Percentiles rank a stretch among this genome's conserved stretches.
These are phyloP conservation scores for Lasiodiplodia theobromae DNA, from an alignment of 2,329 filamentous ascomycete genomes.

Conservation along the genomic window DNA sequence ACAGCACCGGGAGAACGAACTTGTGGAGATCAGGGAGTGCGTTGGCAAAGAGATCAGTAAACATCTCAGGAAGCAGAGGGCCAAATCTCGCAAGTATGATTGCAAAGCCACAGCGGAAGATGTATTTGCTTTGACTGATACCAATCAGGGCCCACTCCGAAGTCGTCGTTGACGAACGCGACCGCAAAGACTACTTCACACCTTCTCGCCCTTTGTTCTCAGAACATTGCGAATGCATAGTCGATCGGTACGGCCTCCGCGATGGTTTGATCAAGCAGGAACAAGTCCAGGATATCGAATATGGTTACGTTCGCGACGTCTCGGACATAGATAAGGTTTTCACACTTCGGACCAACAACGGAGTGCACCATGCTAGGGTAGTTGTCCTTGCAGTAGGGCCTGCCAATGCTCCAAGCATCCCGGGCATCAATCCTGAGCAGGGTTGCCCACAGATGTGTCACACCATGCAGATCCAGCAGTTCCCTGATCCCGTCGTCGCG, in stretches of 20 bases:
- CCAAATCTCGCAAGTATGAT: constrained; percentile 50
- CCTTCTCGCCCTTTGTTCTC: constrained; percentile 51
- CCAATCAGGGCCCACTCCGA: constrained; percentile 34
- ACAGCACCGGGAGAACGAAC: constrained; percentile 65
- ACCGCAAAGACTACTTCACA: constrained; percentile 56
- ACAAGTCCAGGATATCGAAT: constrained; percentile 67
- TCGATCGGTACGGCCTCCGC: constrained; percentile 57
- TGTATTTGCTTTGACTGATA: background rate
- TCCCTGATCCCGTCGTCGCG: constrained; percentile 62
- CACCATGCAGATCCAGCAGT: constrained; percentile 67
- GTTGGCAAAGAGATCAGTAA: constrained; percentile 84
- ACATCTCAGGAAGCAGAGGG: constrained; percentile 73
- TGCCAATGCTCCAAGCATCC: constrained; percentile 64
- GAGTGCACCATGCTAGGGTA: constrained; percentile 63
- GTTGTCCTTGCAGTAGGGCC: constrained; percentile 77
- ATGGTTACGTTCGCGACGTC: constrained; percentile 56
- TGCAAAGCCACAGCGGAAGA: background rate
- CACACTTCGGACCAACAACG: constrained; percentile 65
- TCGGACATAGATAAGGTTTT: constrained; percentile 65
- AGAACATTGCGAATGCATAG: constrained; percentile 50
- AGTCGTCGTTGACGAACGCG: constrained; percentile 53
- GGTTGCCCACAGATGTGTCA: constrained; percentile 63
- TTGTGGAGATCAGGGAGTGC: constrained; percentile 74
- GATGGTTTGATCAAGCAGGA: constrained; percentile 66
- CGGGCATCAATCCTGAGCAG: constrained; percentile 38